Percentiles rank a stretch among this genome's conserved stretches.
These are phyloP conservation scores for Ulota crispa DNA, from an alignment of 225 moss, liverwort and hornwort genomes.

Conservation along the genomic window DNA sequence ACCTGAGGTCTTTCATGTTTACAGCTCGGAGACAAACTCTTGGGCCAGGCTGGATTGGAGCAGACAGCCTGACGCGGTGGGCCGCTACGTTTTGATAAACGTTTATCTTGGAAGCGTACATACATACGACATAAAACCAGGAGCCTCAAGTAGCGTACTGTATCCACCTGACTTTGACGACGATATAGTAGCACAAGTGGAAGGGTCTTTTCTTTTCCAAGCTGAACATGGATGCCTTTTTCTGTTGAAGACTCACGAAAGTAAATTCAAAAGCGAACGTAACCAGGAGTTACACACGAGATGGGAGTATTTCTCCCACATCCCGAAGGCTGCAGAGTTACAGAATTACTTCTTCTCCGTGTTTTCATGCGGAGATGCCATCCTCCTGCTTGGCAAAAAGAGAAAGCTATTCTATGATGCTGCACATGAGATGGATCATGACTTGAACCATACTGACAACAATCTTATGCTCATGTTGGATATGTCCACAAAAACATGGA, in stretches of 20 bases:
- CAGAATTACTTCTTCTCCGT: conserved; percentile 37
- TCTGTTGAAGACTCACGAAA: conserved; percentile 21
- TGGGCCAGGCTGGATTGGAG: conserved; percentile 27
- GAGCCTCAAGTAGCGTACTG: background rate
- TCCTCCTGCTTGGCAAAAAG: conserved; percentile 40
- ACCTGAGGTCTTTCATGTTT: conserved; percentile 20
- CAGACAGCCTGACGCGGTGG: conserved; percentile 8
- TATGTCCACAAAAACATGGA: conserved; percentile 40
- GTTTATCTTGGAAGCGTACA: conserved; percentile 34
- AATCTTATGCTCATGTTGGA: conserved; percentile 45
- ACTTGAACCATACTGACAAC: background rate
- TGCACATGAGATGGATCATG: background rate
- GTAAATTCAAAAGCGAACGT: background rate
- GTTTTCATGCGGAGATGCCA: conserved; percentile 23
- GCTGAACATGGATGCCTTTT: conserved; percentile 31
- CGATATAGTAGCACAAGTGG: conserved; percentile 30
- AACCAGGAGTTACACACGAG: background rate
- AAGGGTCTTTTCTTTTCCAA: conserved; percentile 32
- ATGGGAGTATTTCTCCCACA: conserved; percentile 42
- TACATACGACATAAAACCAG: conserved; percentile 29
- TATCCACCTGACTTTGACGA: conserved; percentile 42
- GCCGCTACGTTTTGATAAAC: conserved; percentile 43
- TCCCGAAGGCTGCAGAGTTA: conserved; percentile 29
- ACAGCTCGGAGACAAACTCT: conserved; percentile 31
- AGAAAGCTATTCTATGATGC: conserved; percentile 23